Evolutionary conservation across 805 yeast genomes (phyloP).

Genomic region (Saturnispora hagleri): DNA sequence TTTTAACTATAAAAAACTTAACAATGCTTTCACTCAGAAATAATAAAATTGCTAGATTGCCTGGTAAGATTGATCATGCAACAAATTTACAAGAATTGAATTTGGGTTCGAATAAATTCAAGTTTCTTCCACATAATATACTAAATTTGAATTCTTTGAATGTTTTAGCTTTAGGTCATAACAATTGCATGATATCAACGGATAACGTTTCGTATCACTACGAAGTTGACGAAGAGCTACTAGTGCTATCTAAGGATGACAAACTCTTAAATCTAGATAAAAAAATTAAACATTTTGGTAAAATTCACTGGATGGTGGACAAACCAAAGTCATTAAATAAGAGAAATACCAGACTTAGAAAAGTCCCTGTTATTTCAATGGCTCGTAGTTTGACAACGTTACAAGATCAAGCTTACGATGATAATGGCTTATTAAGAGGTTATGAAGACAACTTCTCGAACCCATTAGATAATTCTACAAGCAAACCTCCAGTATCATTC

Average conservation of each 20-base stretch:
- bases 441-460: conserved; percentile 10
- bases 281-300: conserved; percentile 19
- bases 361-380: conserved; percentile 17
- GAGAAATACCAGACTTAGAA: conserved; percentile 17
- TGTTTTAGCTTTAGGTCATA: conserved; percentile 41
- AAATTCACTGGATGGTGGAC: conserved; percentile 21
- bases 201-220: conserved; percentile 12
- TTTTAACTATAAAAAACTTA: conserved; percentile 41
- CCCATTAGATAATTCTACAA: conserved; percentile 11
- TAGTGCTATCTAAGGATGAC: conserved; percentile 14
- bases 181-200: conserved; percentile 34
- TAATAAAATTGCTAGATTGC: conserved; percentile 38
- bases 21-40: conserved; percentile 45
- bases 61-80: conserved; percentile 38
- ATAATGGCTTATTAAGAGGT: conserved; percentile 8
- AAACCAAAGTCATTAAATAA: conserved; percentile 1
- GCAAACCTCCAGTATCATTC: conserved; percentile 15
- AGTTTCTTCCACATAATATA: conserved; percentile 44
- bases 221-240: conserved; percentile 17
- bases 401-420: conserved; percentile 19
- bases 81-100: conserved; percentile 39
- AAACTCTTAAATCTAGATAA: conserved; percentile 8
- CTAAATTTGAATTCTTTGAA: conserved; percentile 35
- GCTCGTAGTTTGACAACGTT: conserved; percentile 27
- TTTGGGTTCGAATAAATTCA: conserved; percentile 42